Evolutionary conservation across 2,329 filamentous ascomycete genomes (phyloP), one percentile per base, ranked within the genome.

Genomic region (Lasiodiplodia gonubiensis): DNA sequence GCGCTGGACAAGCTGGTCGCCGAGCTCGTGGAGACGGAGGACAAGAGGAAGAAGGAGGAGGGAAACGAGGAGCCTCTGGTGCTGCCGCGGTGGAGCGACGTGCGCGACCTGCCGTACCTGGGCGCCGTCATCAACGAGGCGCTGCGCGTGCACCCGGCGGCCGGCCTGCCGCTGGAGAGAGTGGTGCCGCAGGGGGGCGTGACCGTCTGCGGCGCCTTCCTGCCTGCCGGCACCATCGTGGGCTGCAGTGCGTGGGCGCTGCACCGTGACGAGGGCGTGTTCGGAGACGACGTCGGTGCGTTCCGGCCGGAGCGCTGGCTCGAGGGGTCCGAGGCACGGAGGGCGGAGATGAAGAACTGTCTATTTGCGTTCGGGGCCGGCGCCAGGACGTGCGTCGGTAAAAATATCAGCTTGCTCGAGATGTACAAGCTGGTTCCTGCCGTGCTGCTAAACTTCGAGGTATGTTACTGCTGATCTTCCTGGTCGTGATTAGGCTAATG

Each of bases 111-210:
- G 21, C 72, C 74, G 0, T 86, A 86, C 71, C 80, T 88, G 11
- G 78, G 83, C 52, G 85, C 85, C 3, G 81, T 85, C 2, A 78
- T 88, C 23, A 82, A 81, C 23, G 86, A 89, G 73, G 77, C 82
- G 0, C 74, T 83, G 69, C 80, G 85, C 3, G 73, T 86, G 12
- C 83, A 86, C 69, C 84, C 85, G 0, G 79, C 78, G 2, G 77
- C 86, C 2, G 81, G 78, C 11, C 79, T 86, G 70, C 72, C 81
- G 0, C 81, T 86, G 18, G 83, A 86, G 71, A 83, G 86, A 1
- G 73, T 83, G 0, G 85, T 83, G 0, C 85, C 85, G 0, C 53
- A 71, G 0, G 74, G 71, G 5, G 81, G 83, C 0, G 66, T 81
- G 7, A 72, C 25, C 12, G 70, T 69, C 21, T 30, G 67, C 42